A percentile compares a stretch with the other conserved stretches of the same genome.
These are phyloP conservation scores for Ganoderma lucidum DNA, from an alignment of 1,284 basidiomycete species.

Conservation along the genomic window DNA sequence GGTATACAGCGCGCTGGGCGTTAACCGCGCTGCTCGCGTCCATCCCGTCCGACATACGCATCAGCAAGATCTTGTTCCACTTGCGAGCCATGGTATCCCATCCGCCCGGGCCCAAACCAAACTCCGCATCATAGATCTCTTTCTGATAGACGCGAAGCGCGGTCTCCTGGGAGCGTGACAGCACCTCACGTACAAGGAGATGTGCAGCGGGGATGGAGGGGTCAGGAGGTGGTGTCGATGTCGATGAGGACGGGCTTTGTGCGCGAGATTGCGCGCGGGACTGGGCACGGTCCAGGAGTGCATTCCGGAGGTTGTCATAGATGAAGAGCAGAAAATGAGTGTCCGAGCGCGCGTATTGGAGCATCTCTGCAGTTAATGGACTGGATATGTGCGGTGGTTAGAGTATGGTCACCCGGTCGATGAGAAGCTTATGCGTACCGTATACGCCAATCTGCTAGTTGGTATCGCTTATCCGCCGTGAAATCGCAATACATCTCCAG, in stretches of 20 bases:
- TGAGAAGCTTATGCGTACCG: conserved; percentile 55
- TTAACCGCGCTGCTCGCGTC: conserved; percentile 26
- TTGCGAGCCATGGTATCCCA: conserved; percentile 83
- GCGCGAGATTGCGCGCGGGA: conserved; percentile 47
- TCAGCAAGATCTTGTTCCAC: conserved; percentile 73
- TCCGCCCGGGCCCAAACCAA: conserved; percentile 73
- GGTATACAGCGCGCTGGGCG: conserved; percentile 69
- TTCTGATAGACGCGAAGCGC: conserved; percentile 73
- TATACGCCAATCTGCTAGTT: conserved; percentile 97
- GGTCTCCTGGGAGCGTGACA: conserved; percentile 77
- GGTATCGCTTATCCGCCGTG: conserved; percentile 95
- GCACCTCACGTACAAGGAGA: conserved; percentile 60
- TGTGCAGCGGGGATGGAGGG: conserved; percentile 37
- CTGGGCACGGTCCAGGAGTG: conserved; percentile 73
- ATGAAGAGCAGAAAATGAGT: conserved; percentile 95
- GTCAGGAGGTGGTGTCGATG: conserved; percentile 38
- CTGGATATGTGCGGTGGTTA: conserved; percentile 44
- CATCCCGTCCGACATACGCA: conserved; percentile 39
- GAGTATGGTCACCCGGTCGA: conserved; percentile 4
- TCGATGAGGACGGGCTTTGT: conserved; percentile 42
- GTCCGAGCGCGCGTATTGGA: conserved; percentile 92
- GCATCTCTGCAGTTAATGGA: conserved; percentile 90
- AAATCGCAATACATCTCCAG: conserved; percentile 93
- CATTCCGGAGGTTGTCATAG: conserved; percentile 92
- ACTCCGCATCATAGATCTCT: conserved; percentile 72